A percentile compares a stretch with the other conserved stretches of the same genome.
Conservation (phyloP, 75 land plant species). For the Selaginella moellendorffii region DNA sequence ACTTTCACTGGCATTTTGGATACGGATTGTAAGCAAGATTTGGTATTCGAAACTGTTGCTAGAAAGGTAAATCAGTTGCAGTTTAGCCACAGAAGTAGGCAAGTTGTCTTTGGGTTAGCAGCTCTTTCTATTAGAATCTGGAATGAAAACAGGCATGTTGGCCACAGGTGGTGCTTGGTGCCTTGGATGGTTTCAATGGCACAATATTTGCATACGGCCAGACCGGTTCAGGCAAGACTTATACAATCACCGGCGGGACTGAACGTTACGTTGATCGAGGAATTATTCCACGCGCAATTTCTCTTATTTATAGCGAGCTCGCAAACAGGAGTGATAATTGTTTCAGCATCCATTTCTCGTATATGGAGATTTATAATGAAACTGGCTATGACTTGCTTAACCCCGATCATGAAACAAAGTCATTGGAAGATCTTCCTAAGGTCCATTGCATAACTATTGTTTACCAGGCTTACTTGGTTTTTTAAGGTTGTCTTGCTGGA, state of each 20-base stretch:
- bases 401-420: conserved; percentile 29
- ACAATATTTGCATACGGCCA: conserved; percentile 32
- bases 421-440: conserved; percentile 31
- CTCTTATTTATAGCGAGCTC: conserved; percentile 26
- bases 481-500: conserved; percentile 24
- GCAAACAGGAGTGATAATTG: conserved; percentile 21
- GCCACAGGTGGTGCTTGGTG: conserved; percentile 24
- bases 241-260: conserved; percentile 24
- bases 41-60: conserved; percentile 23
- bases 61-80: conserved; percentile 27
- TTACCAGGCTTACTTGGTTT: conserved; percentile 1
- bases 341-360: conserved; percentile 23
- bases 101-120: too few relatives aligned
- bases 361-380: conserved; percentile 29
- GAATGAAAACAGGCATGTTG: background rate
- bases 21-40: conserved; percentile 23
- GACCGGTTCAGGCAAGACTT: conserved; percentile 31
- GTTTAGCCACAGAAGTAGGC: too few relatives aligned
- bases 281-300: conserved; percentile 28
- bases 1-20: conserved; percentile 25
- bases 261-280: conserved; percentile 29
- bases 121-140: too few relatives aligned
- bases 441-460: conserved; percentile 10
- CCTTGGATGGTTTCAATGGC: conserved; percentile 29
- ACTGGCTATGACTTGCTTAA: conserved; percentile 27